Conservation (phyloP, 495 filamentous ascomycete species). For the Cercophora sp. region DNA sequence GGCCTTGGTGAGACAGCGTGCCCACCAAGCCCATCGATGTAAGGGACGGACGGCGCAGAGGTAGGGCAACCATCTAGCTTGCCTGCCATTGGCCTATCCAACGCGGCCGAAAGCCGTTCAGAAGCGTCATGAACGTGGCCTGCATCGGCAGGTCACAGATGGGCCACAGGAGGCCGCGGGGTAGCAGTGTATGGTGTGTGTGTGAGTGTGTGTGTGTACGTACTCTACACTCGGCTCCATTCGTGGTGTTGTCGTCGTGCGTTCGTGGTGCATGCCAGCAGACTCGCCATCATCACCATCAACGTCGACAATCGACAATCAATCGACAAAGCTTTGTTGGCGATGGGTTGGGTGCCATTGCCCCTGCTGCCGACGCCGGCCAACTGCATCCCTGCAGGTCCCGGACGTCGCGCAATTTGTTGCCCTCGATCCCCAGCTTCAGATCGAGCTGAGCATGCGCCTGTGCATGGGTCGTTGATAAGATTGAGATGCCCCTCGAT, state of each 20-base stretch:
- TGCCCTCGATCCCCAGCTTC: neutral
- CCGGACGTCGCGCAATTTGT: conserved; percentile 1
- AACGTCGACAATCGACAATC: neutral
- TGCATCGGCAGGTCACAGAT: neutral
- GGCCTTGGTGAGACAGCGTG: neutral
- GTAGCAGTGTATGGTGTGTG: no score
- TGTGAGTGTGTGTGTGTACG: no score
- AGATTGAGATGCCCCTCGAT: neutral
- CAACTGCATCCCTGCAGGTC: neutral
- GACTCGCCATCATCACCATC: neutral
- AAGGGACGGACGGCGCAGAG: neutral
- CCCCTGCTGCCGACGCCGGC: neutral
- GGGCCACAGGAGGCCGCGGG: conserved; percentile 4
- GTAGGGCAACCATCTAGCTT: conserved; percentile 4
- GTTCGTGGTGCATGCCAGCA: neutral
- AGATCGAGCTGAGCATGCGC: neutral
- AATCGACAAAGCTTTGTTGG: neutral
- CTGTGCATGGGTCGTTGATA: neutral
- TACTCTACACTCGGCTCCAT: no score
- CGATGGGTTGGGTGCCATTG: neutral
- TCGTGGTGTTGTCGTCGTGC: neutral
- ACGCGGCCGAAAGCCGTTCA: conserved; percentile 4
- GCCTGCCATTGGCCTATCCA: conserved; percentile 1
- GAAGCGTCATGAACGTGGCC: neutral
- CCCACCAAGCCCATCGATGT: neutral